Base-by-base conservation (phyloP, 2,329 filamentous ascomycete genomes). In the Talaromyces sp. region DNA sequence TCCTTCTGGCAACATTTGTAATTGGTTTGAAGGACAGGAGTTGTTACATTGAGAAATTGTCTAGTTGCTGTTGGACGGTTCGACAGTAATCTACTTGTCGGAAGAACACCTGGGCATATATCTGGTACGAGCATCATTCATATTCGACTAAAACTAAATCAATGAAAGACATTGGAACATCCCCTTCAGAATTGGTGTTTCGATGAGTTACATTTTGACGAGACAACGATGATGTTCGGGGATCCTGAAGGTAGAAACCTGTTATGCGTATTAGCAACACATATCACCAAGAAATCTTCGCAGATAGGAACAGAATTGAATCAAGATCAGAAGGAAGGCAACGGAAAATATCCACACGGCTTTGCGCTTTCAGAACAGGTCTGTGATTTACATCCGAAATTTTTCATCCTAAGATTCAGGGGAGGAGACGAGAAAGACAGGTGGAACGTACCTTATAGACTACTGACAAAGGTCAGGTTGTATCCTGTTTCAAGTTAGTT, bases 361-460 rank as follows among this genome's bases (percentile, higher is more conserved):
- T 66, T 66, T 64, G 66, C 66, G 60, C 64, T 61, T 66, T 68
- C 66, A 64, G 66, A 68, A 68, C 66, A 68, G 66, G 66, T 68
- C 66, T 68, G 66, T 68, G 66, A 67, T 67, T 67, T 66, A 68
- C 66, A 68, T 68, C 66, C 66, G 66, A 60, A 65, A 67, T 68
- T 41, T 68, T 66, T 68, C 66, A 68, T 68, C 66, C 64, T 64
- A 56, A 59, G 45, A 66, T 54, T 60, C 39, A 10, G 37, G 22
- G 50, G 35, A 27, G 35, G 50, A 54, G 24, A 39, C 16, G 19
- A 2, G 5, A 49, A 9, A 33, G 13, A 24, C n/a, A 6, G 24
- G 7, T 47, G 33, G 54, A 39, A 45, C 56, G 37, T 59, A 59
- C 56, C 56, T 45, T 45, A 9, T 37, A 37, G 35, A 37, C 27